Percentiles rank a stretch among this genome's conserved stretches.
phyloP scores from a whole-genome alignment of 1,284 basidiomycete species.

The Sporisorium scitamineum region DNA sequence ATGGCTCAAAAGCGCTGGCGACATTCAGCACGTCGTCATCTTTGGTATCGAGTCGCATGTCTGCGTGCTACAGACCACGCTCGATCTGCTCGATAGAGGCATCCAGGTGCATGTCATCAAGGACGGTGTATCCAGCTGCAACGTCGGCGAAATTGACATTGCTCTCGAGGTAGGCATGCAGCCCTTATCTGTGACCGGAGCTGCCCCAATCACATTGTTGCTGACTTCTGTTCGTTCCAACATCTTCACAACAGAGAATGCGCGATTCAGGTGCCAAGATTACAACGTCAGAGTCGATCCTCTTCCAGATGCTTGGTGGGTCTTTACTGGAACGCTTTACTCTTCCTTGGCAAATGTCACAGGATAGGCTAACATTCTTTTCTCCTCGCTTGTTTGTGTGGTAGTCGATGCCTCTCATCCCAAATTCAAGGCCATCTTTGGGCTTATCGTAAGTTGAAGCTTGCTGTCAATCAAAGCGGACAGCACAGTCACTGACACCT shows the following conservation, averaged over 20 bases:
- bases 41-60: slow-evolving; percentile 90
- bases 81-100: slow-evolving; percentile 75
- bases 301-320: slow-evolving; percentile 78
- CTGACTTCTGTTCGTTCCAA: not conserved
- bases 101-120: slow-evolving; percentile 80
- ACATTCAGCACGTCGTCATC: slow-evolving; percentile 77
- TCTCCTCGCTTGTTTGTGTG: not conserved
- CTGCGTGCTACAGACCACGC: slow-evolving; percentile 84
- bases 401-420: slow-evolving; percentile 75
- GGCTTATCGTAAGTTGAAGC: slow-evolving; percentile 72
- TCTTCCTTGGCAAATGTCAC: not conserved
- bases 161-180: slow-evolving; percentile 72
- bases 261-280: slow-evolving; percentile 81
- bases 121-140: slow-evolving; percentile 86
- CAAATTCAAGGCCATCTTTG: slow-evolving; percentile 80
- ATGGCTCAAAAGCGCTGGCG: slow-evolving; percentile 71
- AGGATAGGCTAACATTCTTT: not conserved
- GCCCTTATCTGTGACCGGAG: too few relatives aligned
- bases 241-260: slow-evolving; percentile 72
- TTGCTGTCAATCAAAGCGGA: not conserved
- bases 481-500: not conserved
- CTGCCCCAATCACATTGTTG: not conserved
- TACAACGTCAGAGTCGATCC: slow-evolving; percentile 83
- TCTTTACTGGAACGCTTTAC: not conserved
- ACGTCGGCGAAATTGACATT: slow-evolving; percentile 72